These are phyloP conservation scores for Fusarium lateritium DNA, from an alignment of 2,329 filamentous ascomycete species.

Conservation along the genomic window DNA sequence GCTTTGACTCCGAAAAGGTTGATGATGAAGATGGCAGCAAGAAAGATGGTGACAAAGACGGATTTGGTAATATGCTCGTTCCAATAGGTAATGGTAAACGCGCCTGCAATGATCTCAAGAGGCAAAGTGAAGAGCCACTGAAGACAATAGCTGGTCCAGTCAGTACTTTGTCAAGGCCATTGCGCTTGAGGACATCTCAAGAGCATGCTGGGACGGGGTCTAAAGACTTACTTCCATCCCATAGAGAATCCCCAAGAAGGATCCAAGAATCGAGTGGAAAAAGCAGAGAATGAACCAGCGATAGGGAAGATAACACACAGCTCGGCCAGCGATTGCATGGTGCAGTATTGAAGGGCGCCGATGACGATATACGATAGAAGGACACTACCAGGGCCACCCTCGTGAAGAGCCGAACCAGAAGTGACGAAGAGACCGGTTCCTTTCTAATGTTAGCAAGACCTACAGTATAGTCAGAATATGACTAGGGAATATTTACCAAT, in stretches of 20 bases:
- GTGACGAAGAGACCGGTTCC: conserved; percentile 92
- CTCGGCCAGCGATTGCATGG: conserved; percentile 91
- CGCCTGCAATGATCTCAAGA: conserved; percentile 88
- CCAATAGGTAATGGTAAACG: conserved; percentile 89
- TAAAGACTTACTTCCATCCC: conserved; percentile 84
- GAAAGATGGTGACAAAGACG: conserved; percentile 87
- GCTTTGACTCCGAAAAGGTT: conserved; percentile 91
- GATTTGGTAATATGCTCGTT: conserved; percentile 73
- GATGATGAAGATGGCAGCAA: conserved; percentile 81
- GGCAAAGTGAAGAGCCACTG: conserved; percentile 90
- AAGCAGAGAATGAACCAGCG: conserved; percentile 91
- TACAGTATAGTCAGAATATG: too few species aligned
- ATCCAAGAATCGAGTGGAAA: conserved; percentile 94
- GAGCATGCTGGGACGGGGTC: neutral
- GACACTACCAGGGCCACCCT: conserved; percentile 83
- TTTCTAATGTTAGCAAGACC: conserved; percentile 48
- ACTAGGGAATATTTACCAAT: conserved; percentile 70
- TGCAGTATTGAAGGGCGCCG: conserved; percentile 90
- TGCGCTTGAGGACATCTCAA: neutral
- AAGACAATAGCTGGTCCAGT: conserved; percentile 76
- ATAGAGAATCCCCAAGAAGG: conserved; percentile 96
- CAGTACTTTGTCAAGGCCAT: neutral
- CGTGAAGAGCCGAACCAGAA: conserved; percentile 78
- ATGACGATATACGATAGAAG: conserved; percentile 83
- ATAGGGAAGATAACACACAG: conserved; percentile 92